Base-by-base conservation (phyloP, 768 basidiomycete genomes). In the Mycena pura region DNA sequence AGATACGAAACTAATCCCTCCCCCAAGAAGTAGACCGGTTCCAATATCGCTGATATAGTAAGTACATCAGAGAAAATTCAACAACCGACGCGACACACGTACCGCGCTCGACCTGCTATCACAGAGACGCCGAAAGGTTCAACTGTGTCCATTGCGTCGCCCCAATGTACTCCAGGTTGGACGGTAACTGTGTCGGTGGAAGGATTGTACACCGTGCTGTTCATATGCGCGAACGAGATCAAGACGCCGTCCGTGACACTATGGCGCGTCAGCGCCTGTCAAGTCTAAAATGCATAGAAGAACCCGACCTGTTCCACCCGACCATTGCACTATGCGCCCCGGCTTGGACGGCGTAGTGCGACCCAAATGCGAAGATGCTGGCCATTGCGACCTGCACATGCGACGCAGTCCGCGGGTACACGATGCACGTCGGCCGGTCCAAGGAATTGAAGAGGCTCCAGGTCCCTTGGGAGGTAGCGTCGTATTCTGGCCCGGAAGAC, bases 241-340 rank as follows among this genome's bases (percentile, higher is more conserved):
- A 80, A 68, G 36, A 80, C 69, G 8, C 78, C 78, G 36, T 74
- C 72, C 15, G 74, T 63, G 41, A 79, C 72, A 49, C 79, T 80
- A 57, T 19, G 19, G n/a, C 15, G 13, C 29, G 17, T 13, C 27
- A 28, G 31, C 27, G 28, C 8, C n/a, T 5, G 21, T 14, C 17
- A 41, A 31, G 36, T 21, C n/a, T 28, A 43, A 66, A 40, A 57
- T 34, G 40, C n/a, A 31, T 13, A 8, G 22, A 36, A 21, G 19
- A 48, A 14, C 56, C 77, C 52, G 62, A 80, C 80, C 70, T 79
- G 68, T 80, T 80, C 79, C 78, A 80, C 17, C 77, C 79, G 15
- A 65, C 72, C 75, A 78, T 78, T 14, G 70, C 78, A 45, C 73
- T 76, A 57, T 82, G 80, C 6, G 76, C 75, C 6, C 78, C 80